Conservation (phyloP, 345 rosid genomes). For the Eutrema japonicum region DNA sequence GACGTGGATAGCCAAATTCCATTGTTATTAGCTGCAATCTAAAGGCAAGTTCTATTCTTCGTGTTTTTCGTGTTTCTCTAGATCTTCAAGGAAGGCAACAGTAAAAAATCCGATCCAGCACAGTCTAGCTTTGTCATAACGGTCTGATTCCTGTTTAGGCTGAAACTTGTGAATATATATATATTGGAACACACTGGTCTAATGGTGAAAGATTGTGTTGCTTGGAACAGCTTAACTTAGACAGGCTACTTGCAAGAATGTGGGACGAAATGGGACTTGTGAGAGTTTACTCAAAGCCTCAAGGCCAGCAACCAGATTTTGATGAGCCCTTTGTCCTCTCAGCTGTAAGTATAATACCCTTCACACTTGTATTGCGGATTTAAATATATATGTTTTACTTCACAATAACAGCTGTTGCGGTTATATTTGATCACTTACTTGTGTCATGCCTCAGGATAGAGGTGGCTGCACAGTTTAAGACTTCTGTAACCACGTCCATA, state of each 20-base stretch:
- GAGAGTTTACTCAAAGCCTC: conserved; percentile 93
- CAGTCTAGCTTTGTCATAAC: conserved; percentile 16
- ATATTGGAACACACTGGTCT: neutral
- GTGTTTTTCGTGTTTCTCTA: conserved; percentile 3
- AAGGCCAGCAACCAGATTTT: conserved; percentile 98
- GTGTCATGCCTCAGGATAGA: conserved; percentile 61
- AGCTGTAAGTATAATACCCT: conserved; percentile 52
- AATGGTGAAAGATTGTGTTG: conserved; percentile 20
- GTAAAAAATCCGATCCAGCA: neutral
- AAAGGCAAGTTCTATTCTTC: conserved; percentile 63
- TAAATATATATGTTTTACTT: neutral
- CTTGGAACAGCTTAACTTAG: conserved; percentile 84
- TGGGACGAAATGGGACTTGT: conserved; percentile 98
- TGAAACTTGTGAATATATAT: conserved; percentile 2
- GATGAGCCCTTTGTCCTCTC: conserved; percentile 85
- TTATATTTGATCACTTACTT: neutral
- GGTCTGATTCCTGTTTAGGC: conserved; percentile 4
- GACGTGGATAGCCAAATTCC: conserved; percentile 93
- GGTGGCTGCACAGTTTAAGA: conserved; percentile 95
- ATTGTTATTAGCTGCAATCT: conserved; percentile 95
- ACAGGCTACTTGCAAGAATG: conserved; percentile 90
- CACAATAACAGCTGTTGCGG: neutral
- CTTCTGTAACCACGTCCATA: conserved; percentile 90
- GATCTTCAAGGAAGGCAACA: conserved; percentile 6
- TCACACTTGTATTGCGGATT: neutral